Conservation (phyloP, 2,329 filamentous ascomycete species). For the Pleoardoris graminearum region DNA sequence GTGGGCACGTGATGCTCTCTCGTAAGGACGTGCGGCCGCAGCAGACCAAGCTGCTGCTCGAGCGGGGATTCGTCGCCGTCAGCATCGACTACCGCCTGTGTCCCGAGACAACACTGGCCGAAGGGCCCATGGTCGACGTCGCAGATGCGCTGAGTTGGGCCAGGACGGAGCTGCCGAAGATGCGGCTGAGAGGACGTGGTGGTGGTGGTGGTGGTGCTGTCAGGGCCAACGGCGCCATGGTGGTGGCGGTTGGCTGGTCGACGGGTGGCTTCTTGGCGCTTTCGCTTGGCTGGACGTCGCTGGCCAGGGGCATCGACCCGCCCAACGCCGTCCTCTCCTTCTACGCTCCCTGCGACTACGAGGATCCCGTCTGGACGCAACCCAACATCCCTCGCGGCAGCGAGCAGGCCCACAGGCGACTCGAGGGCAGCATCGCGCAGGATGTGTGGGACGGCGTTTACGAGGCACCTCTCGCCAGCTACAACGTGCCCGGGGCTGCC, state of each 20-base stretch:
- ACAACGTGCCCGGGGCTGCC: no score
- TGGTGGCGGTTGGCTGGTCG: slow-evolving; percentile 55
- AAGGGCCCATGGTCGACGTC: slow-evolving; percentile 54
- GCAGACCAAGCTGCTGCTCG: slow-evolving; percentile 47
- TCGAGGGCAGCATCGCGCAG: no score
- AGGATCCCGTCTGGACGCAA: no score
- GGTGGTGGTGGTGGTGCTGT: no score
- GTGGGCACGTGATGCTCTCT: slow-evolving; percentile 48
- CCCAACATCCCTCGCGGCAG: no score
- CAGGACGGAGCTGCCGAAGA: slow-evolving; percentile 33
- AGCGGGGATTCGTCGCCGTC: slow-evolving; percentile 51
- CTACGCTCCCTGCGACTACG: slow-evolving; percentile 51
- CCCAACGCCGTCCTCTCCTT: slow-evolving; percentile 52
- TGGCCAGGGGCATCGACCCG: slow-evolving; percentile 27
- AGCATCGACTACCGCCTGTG: slow-evolving; percentile 58
- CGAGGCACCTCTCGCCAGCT: no score
- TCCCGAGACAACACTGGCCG: slow-evolving; percentile 51
- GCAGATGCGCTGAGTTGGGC: slow-evolving; percentile 50
- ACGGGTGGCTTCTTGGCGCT: slow-evolving; percentile 53
- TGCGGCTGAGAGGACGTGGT: slow-evolving; percentile 28
- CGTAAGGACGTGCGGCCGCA: slow-evolving; percentile 43
- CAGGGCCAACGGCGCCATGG: slow-evolving; percentile 27
- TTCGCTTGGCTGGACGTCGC: slow-evolving; percentile 46
- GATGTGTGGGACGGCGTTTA: no score
- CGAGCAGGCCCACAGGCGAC: no score